A percentile compares a stretch with the other conserved stretches of the same genome.
Evolutionary conservation across 495 filamentous ascomycete genomes (phyloP).

Genomic region (Aspergillus sclerotioniger): DNA sequence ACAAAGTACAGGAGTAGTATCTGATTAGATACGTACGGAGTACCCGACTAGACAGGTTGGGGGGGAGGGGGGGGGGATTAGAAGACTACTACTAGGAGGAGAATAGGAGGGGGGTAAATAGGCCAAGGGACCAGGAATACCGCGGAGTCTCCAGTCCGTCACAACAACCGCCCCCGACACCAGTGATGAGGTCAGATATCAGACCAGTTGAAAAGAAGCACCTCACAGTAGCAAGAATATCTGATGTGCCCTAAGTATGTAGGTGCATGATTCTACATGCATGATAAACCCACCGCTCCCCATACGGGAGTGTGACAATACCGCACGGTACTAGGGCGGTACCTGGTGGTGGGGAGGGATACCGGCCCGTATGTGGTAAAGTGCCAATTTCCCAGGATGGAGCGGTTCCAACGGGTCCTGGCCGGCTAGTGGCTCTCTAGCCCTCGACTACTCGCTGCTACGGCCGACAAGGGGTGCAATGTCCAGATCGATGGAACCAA

Average conservation of each 20-base stretch:
- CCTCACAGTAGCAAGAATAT: too few relatives aligned
- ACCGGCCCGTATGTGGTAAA: neutral
- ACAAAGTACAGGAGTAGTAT: neutral
- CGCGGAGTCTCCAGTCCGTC: neutral
- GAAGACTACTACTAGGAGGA: too few relatives aligned
- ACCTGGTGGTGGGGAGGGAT: neutral
- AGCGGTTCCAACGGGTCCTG: neutral
- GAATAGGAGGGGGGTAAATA: too few relatives aligned
- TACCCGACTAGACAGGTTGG: too few relatives aligned
- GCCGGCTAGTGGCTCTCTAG: neutral
- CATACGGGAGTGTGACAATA: neutral
- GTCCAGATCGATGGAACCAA: constrained; percentile 16
- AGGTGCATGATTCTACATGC: neutral
- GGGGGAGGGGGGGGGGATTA: too few relatives aligned
- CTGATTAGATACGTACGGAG: neutral
- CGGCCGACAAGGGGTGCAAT: neutral
- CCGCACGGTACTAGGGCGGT: neutral
- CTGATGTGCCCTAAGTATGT: constrained; percentile 3
- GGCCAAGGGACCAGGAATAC: neutral
- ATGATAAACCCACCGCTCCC: neutral
- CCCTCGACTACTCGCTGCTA: neutral
- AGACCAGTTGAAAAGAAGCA: neutral
- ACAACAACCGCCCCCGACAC: neutral
- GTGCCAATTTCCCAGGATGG: constrained; percentile 7
- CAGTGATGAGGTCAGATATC: constrained; percentile 11